A percentile compares a stretch with the other conserved stretches of the same genome.
Conservation (phyloP, 352 stramenopile genomes). For the Phytopythium oedochilum region DNA sequence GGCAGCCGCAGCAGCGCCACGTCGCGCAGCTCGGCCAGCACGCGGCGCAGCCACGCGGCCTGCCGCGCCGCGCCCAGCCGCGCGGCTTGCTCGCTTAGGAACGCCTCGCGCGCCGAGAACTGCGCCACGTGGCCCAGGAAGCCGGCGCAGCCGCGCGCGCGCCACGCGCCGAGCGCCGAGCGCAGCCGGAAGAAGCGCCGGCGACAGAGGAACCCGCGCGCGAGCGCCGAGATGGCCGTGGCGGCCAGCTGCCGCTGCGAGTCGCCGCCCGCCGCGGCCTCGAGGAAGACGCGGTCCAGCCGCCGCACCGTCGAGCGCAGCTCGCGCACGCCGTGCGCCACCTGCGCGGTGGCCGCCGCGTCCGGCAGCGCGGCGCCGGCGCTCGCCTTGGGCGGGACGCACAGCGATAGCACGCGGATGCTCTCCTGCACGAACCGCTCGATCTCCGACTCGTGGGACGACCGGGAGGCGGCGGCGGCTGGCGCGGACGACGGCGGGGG, state of each 20-base stretch:
- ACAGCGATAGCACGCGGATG: slow-evolving; percentile 28
- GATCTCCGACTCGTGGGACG: slow-evolving; percentile 31
- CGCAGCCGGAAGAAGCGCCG: slow-evolving; percentile 38
- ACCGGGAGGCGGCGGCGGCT: slow-evolving; percentile 6
- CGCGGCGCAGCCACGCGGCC: slow-evolving; percentile 28
- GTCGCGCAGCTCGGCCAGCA: slow-evolving; percentile 64
- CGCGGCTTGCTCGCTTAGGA: slow-evolving; percentile 47
- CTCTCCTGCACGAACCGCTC: slow-evolving; percentile 47
- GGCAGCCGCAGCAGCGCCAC: slow-evolving; percentile 67
- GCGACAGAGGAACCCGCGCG: slow-evolving; percentile 44
- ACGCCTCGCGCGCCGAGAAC: slow-evolving; percentile 62
- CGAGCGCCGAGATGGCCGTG: slow-evolving; percentile 56
- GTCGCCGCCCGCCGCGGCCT: slow-evolving; percentile 68
- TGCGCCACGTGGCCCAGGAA: slow-evolving; percentile 55
- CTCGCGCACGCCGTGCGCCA: slow-evolving; percentile 54
- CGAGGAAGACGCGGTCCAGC: slow-evolving; percentile 74
- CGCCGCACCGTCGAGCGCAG: slow-evolving; percentile 58
- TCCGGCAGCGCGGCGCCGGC: too few relatives aligned
- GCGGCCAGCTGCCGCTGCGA: slow-evolving; percentile 65
- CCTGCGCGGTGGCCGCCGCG: slow-evolving; percentile 24
- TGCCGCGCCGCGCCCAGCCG: slow-evolving; percentile 36
- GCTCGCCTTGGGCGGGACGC: slow-evolving; percentile 15
- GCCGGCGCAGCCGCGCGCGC: slow-evolving; percentile 26
- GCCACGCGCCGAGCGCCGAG: slow-evolving; percentile 45
- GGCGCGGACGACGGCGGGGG: neutral